phyloP scores from a whole-genome alignment of 1,284 basidiomycete genomes.

The Athelia sp. region DNA sequence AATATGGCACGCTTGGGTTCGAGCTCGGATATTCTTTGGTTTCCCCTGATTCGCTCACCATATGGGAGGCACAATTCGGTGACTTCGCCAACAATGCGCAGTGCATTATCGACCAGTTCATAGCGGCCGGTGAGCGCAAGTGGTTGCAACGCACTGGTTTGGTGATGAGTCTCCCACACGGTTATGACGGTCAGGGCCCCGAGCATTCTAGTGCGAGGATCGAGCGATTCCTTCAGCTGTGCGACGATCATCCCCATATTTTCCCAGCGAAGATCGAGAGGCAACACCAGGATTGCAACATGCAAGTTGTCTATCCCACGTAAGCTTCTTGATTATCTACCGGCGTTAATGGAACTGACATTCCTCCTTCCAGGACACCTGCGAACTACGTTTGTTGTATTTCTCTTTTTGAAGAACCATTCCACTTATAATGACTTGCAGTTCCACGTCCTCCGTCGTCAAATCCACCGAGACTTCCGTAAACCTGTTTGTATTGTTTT shows the following conservation, averaged over 20 bases:
- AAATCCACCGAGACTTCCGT: constrained; percentile 94
- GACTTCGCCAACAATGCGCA: constrained; percentile 98
- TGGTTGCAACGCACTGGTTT: constrained; percentile 96
- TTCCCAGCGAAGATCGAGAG: constrained; percentile 92
- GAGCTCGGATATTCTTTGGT: constrained; percentile 99
- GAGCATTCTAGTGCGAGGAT: constrained; percentile 97
- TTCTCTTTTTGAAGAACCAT: background rate
- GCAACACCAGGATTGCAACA: constrained; percentile 98
- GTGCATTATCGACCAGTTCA: constrained; percentile 98
- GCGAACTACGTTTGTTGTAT: constrained; percentile 75
- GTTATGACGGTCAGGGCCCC: constrained; percentile 98
- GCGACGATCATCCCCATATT: constrained; percentile 93
- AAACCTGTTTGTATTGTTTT: constrained; percentile 63
- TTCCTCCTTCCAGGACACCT: constrained; percentile 54
- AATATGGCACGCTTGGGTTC: constrained; percentile 94
- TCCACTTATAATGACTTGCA: constrained; percentile 23
- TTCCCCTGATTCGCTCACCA: constrained; percentile 88
- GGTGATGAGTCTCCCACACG: constrained; percentile 91
- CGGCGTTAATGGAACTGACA: background rate
- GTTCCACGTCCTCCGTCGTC: constrained; percentile 94
- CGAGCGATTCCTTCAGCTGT: constrained; percentile 96
- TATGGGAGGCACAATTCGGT: constrained; percentile 99
- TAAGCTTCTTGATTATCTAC: constrained; percentile 32
- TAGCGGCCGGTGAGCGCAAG: constrained; percentile 96
- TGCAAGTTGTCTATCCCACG: constrained; percentile 98